Evolutionary conservation across 352 stramenopile genomes (phyloP).

Genomic region (Globisporangium yorkense): DNA sequence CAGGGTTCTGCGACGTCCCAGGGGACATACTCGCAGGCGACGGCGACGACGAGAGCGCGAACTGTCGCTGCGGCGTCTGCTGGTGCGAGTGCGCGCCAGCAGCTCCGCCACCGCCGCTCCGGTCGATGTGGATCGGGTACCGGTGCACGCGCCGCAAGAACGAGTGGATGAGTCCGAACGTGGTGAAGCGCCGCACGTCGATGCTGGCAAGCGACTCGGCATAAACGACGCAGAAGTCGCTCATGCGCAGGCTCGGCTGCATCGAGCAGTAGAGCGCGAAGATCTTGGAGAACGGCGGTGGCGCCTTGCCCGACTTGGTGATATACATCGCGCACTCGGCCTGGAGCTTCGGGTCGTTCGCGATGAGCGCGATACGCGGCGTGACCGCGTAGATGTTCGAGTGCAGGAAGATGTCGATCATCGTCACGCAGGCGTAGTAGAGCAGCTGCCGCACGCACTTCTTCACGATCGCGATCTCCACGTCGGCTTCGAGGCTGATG

Average conservation of each 20-base stretch:
- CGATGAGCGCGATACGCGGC: conserved; percentile 47
- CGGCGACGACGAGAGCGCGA: conserved; percentile 28
- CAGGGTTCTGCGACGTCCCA: conserved; percentile 8
- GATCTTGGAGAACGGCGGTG: conserved; percentile 66
- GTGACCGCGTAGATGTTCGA: conserved; percentile 87
- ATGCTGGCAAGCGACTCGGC: conserved; percentile 58
- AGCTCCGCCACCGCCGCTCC: conserved; percentile 6
- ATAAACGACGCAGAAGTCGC: conserved; percentile 78
- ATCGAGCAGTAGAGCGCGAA: conserved; percentile 86
- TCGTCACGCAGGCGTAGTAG: conserved; percentile 85
- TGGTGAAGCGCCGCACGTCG: conserved; percentile 81
- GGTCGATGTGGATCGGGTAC: conserved; percentile 71
- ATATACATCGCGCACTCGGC: conserved; percentile 77
- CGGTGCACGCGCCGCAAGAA: conserved; percentile 83
- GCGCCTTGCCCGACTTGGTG: conserved; percentile 51
- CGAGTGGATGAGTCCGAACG: conserved; percentile 84
- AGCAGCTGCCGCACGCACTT: conserved; percentile 83
- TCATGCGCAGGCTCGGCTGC: conserved; percentile 77
- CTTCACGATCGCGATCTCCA: conserved; percentile 86
- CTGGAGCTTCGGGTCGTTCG: conserved; percentile 59
- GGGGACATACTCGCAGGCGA: conserved; percentile 15
- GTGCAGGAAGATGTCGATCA: conserved; percentile 90
- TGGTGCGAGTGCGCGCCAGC: conserved; percentile 2
- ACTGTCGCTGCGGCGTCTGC: conserved; percentile 14
- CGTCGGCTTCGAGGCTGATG: conserved; percentile 84